Evolutionary conservation across 257 asterid species (phyloP), one percentile per base, ranked within the genome.

Genomic region (Ilex aquifolium): DNA sequence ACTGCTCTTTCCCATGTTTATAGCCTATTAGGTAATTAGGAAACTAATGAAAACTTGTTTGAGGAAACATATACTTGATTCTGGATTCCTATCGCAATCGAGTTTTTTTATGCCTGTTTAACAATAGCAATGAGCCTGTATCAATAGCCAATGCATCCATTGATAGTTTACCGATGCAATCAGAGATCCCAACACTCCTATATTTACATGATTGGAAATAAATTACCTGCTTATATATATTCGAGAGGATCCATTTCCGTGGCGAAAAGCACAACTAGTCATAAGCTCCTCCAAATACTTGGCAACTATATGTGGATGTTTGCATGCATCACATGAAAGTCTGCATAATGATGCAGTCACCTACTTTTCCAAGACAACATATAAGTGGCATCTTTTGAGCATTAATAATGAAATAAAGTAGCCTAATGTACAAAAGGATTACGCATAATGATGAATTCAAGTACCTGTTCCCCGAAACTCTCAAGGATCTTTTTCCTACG

Each of bases 401-500:
- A 8, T 7, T 7, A 44, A 64, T 29, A 63, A 69, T 49, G 55
- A 70, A 15, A 61, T 49, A 59, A 59, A 14, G 59, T 54, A 57
- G 71, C 66, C 48, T 44, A 49, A 73, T 44, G 52, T 44, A 56
- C 46, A 46, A 13, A 21, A 21, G 27, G 72, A 49, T 50, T 50
- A 59, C 54, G 54, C 61, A 63, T 57, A 16, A 15, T 44, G 17
- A 63, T 17, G 36, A 48, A 63, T 50, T 48, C 52, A 53, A 49
- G 60, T 74, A 89, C 98, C 97, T 83, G 81, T 77, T 92, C 97
- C 55, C 95, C 97, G 72, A 92, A 92, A 82, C 87, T 74, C 73
- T 80, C 86, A 59, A 92, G 97, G 67, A 92, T 89, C 85, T 87
- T 89, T 82, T 79, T 92, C 72, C 98, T 87, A 71, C 97, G 95